Conservation (phyloP, 106 monocot genomes). For the Acorus calamus region DNA sequence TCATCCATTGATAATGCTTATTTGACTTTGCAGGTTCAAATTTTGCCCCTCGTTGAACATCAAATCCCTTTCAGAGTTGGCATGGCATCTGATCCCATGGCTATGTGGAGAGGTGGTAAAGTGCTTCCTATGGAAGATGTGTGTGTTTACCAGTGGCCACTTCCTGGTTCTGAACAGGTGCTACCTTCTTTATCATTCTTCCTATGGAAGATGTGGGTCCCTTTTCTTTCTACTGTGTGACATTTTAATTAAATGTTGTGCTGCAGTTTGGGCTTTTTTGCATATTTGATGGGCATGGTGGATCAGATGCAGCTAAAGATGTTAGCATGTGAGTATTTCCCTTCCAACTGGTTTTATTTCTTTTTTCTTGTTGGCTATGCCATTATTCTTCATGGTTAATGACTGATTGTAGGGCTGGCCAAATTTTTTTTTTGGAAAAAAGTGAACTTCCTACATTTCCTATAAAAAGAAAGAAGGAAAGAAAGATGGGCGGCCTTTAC, state of each 20-base stretch:
- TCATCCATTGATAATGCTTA: background rate
- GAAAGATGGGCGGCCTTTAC: too few species aligned
- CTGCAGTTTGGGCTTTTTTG: constrained; percentile 81
- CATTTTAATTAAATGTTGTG: constrained; percentile 20
- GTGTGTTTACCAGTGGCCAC: constrained; percentile 60
- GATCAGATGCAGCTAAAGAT: constrained; percentile 64
- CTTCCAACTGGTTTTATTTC: background rate
- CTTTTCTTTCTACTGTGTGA: background rate
- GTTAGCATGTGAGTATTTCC: constrained; percentile 72
- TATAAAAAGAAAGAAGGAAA: too few species aligned
- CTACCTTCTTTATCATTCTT: background rate
- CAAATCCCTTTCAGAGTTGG: constrained; percentile 51
- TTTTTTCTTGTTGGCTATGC: background rate
- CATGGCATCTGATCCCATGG: constrained; percentile 88
- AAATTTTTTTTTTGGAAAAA: too few species aligned
- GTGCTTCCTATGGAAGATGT: constrained; percentile 85
- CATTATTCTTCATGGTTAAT: constrained; percentile 1
- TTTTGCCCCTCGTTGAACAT: constrained; percentile 21
- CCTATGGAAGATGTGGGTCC: background rate
- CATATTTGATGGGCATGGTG: constrained; percentile 98
- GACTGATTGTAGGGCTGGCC: too few species aligned
- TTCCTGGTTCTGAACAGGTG: constrained; percentile 72
- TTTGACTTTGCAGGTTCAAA: constrained; percentile 40
- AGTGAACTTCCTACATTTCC: too few species aligned
- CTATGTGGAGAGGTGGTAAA: constrained; percentile 66